Evolutionary conservation across 208 protist species (phyloP).

Genomic region (Phytomonas sp.): DNA sequence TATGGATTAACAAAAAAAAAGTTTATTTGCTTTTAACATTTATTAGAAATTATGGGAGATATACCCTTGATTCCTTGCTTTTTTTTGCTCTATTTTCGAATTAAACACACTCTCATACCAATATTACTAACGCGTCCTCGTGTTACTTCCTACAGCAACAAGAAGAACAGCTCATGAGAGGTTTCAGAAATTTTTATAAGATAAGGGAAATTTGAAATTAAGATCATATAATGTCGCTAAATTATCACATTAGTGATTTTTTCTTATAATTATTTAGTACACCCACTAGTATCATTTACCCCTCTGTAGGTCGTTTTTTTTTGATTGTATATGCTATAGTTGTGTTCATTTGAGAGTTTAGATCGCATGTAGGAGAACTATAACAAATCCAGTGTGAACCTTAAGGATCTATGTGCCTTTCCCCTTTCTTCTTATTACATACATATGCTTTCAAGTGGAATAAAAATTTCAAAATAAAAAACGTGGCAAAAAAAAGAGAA

Average conservation of each 20-base stretch:
- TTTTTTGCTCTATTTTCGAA: background rate
- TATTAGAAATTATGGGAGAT: background rate
- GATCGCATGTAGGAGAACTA: background rate
- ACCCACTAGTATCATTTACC: conserved; percentile 5
- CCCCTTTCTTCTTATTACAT: background rate
- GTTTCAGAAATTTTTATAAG: background rate
- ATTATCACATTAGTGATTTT: conserved; percentile 6
- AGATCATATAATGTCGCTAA: background rate
- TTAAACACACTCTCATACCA: background rate
- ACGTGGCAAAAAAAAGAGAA: background rate
- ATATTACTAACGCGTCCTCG: background rate
- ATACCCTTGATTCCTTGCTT: background rate
- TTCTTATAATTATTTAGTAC: conserved; percentile 11
- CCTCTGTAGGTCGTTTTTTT: conserved; percentile 13
- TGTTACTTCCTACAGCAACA: background rate
- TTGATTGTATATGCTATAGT: conserved; percentile 9
- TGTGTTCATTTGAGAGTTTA: background rate
- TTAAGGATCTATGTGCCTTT: background rate
- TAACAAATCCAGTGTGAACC: background rate
- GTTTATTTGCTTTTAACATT: background rate
- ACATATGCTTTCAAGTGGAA: background rate
- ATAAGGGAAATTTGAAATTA: background rate
- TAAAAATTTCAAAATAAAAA: background rate
- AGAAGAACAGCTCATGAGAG: background rate
- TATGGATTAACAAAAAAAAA: background rate